Evolutionary conservation across 768 basidiomycete species (phyloP), one percentile per base, ranked within the genome.

Genomic region (Kwoniella shandongensis): DNA sequence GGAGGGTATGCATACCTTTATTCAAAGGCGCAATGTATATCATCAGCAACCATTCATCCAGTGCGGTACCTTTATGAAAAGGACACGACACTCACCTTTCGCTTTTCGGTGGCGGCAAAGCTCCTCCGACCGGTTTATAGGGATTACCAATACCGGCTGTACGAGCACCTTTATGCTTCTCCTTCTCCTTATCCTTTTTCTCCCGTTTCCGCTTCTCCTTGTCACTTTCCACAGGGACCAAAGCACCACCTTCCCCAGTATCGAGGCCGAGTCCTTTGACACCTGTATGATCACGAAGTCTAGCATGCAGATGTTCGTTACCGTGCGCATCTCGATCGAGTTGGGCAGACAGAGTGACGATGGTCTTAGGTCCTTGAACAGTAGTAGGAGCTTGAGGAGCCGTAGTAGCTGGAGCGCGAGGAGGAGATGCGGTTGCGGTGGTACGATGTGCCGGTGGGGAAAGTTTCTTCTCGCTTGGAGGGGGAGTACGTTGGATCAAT

Each of bases 1-100:
- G 67, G 67, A 1, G 67, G 67, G 41, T 65, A 62, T 17, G 67
- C 67, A 50, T 69, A 69, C 45, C 66, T 57, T 38, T 23, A 12
- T n/a, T 32, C 12, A 44, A 25, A 23, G 44, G 23, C 13, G 44
- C 18, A 20, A n/a, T 13, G 8, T 17, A 32, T 44, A 2, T 13
- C 25, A 17, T 56, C 36, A 51, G 48, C 10, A 44, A 12, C 8
- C 32, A n/a, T 36, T 12, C 26, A 20, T 25, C 35, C 23, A 32
- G 26, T 23, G 26, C 17, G 20, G 23, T 10, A n/a, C 10, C 27
- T 30, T 35, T 30, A 17, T 29, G 13, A 13, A 23, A 6, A n/a
- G 25, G 26, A 47, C 63, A 53, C n/a, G n/a, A n/a, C n/a, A n/a
- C n/a, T n/a, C 45, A 65, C 63, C 66, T 58, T 40, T 65, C 63